A percentile compares a stretch with the other conserved stretches of the same genome.
Evolutionary conservation across 805 yeast species (phyloP).

Genomic region (Nakazawaea pomicola): DNA sequence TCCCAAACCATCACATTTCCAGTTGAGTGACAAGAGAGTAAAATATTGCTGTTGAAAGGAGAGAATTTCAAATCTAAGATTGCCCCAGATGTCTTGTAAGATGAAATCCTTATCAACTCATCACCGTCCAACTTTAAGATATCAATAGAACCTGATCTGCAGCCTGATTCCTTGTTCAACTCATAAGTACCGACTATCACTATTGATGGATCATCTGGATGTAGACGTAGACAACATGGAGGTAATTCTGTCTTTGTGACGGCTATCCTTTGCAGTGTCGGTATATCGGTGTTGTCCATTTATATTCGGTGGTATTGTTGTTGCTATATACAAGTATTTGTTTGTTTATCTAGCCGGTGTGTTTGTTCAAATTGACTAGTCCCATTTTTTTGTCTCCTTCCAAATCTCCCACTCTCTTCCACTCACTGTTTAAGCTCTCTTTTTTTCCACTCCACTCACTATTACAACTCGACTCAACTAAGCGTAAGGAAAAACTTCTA

Average conservation of each 20-base stretch:
- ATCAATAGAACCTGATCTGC: conserved; percentile 60
- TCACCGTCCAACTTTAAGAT: conserved; percentile 27
- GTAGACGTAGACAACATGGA: conserved; percentile 74
- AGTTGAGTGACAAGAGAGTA: conserved; percentile 73
- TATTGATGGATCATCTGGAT: conserved; percentile 41
- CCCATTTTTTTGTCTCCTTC: no score
- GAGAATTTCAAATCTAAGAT: conserved; percentile 71
- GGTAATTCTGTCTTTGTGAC: conserved; percentile 52
- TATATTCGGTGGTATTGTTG: no score
- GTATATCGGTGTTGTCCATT: no score
- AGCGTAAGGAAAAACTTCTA: no score
- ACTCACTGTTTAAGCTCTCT: no score
- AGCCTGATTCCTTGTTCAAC: conserved; percentile 52
- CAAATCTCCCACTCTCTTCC: no score
- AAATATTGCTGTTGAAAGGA: conserved; percentile 42
- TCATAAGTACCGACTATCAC: conserved; percentile 78
- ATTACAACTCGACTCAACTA: no score
- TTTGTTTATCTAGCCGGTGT: no score
- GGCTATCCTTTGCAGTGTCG: conserved; percentile 19
- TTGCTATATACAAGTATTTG: no score
- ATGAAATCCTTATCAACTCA: conserved; percentile 19
- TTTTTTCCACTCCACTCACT: no score
- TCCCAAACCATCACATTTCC: conserved; percentile 72
- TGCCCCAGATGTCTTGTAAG: conserved; percentile 47
- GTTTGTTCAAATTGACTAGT: no score